A percentile compares a stretch with the other conserved stretches of the same genome.
Evolutionary conservation across 2,329 filamentous ascomycete genomes (phyloP).

Genomic region (Chalara sp.): DNA sequence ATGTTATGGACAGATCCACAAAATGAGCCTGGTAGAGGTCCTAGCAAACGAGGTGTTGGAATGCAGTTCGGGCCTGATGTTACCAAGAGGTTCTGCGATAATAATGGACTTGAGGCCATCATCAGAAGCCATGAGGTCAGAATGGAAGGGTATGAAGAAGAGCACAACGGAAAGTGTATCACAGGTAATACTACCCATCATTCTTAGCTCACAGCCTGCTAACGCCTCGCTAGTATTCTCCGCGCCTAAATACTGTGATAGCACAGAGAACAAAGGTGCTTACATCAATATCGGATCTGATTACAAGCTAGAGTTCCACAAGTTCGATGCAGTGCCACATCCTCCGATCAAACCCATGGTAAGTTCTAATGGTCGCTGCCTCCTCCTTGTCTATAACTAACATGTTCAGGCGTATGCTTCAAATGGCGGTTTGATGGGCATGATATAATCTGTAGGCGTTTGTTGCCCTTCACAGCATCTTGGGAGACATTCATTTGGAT

Average conservation of each 20-base stretch:
- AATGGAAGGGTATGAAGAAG: conserved; percentile 98
- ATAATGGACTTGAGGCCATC: conserved; percentile 87
- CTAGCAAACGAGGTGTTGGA: conserved; percentile 93
- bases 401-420: neutral
- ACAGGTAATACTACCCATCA: conserved; percentile 52
- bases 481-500: too few relatives aligned
- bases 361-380: conserved; percentile 19
- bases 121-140: conserved; percentile 97
- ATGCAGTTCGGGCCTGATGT: conserved; percentile 96
- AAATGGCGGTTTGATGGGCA: neutral
- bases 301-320: conserved; percentile 84
- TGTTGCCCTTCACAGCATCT: too few relatives aligned
- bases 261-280: conserved; percentile 94
- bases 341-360: conserved; percentile 93
- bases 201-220: conserved; percentile 7
- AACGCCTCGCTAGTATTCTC: conserved; percentile 66
- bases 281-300: conserved; percentile 95
- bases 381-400: neutral
- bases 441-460: neutral
- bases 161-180: conserved; percentile 92
- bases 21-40: conserved; percentile 73
- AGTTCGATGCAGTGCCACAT: conserved; percentile 95
- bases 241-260: conserved; percentile 94
- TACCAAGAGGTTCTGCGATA: conserved; percentile 93
- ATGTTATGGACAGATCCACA: conserved; percentile 99